Evolutionary conservation across 1,284 basidiomycete genomes (phyloP), one percentile per base, ranked within the genome.

Genomic region (Veloboletus limbatus): DNA sequence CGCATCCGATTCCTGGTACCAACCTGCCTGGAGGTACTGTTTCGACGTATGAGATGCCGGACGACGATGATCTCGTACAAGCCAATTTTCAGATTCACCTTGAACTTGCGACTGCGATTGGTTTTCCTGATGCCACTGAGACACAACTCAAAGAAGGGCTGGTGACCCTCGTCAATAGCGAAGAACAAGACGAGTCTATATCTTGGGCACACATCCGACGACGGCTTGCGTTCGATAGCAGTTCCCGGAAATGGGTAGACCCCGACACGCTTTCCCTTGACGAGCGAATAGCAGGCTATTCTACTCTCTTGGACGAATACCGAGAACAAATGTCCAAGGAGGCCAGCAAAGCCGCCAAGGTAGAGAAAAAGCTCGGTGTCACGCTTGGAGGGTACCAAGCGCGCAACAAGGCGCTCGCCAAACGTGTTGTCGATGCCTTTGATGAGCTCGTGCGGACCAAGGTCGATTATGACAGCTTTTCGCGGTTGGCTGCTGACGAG

Each of bases 291-390:
- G 75, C 76, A 2, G 92, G 91, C 0, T 86, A 88, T 58, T 64
- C 71, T 0, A 63, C 74, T 7, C 69, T 86, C 39, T 73, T 98
- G 43, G 75, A 80, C 10, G 72, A 81, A 33, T 76, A 76, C 45
- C 80, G 85, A 20, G 82, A 84, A n/a, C 68, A 71, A 36, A 92
- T 99, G 85, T 70, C 82, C n/a, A 82, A 80, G 58, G 88, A 92
- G 59, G 91, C 92, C 0, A 78, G 75, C 38, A 89, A 87, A 59
- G 87, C 90, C 0, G 70, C 80, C 32, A 99, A 98, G 71, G 68
- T 78, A 5, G 97, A 99, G 74, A 97, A 96, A 79, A 95, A 93
- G 68, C 80, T 99, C 16, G 79, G 74, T 11, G 83, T 96, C 54
- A 79, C 83, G 18, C 78, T 99, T 7, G 95, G 94, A 32, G 97